Evolutionary conservation across 176 grass and related monocot genomes (phyloP).

Genomic region (sorghum (Sorghum bicolor)): DNA sequence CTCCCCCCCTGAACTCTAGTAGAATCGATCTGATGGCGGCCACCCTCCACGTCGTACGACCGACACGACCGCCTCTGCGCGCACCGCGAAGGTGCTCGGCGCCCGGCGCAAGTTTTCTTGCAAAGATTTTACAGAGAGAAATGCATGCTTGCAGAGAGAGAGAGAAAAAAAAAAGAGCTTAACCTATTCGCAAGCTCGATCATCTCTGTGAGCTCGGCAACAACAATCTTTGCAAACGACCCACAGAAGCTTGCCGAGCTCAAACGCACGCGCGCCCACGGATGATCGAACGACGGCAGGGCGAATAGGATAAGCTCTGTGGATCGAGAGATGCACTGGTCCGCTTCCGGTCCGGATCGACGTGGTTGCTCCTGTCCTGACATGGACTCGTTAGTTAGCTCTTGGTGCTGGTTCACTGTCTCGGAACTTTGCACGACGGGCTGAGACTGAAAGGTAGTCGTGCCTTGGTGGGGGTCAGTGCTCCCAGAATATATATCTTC

Average conservation of each 20-base stretch:
- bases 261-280: not conserved
- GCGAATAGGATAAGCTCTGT: not conserved
- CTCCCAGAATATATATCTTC: too few species aligned
- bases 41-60: not conserved
- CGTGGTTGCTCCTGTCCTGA: not conserved
- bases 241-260: too few species aligned
- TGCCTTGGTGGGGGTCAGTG: not conserved
- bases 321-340: not conserved
- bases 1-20: too few species aligned
- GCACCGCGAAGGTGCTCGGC: too few species aligned
- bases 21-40: slow-evolving; percentile 19
- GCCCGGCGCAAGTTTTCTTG: not conserved
- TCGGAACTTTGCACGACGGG: not conserved
- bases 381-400: not conserved
- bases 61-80: not conserved
- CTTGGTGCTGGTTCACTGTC: not conserved
- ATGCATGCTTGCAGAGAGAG: not conserved
- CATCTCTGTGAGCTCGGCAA: too few species aligned
- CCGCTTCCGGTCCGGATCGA: not conserved
- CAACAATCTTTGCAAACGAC: too few species aligned
- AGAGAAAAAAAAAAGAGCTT: too few species aligned
- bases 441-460: not conserved
- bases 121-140: not conserved
- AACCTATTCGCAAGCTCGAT: too few species aligned
- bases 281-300: not conserved